Base-by-base conservation (phyloP, 176 grass and related monocot species). In the bread wheat (Triticum aestivum) region DNA sequence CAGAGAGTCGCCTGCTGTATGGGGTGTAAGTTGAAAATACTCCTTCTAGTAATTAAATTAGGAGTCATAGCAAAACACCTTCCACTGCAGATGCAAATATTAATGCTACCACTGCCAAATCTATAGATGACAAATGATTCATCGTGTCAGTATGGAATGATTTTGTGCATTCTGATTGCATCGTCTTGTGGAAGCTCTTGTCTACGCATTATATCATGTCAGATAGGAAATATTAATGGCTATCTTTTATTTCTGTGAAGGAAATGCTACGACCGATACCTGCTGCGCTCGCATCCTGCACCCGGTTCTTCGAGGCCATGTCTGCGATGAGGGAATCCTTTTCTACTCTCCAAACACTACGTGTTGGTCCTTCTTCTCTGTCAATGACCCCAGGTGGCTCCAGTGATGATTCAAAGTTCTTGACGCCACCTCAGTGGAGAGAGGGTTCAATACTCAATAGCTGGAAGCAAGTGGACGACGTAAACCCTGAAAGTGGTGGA, bases 261-360 rank as follows among this genome's bases (percentile, higher is more conserved):
- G 97, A 99, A 96, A 96, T 99, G 94, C 73, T 99, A 62, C 88
- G 97, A 21, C 97, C 97, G 1, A 96, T 99, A 51, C 97, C 97
- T 42, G 92, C 97, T 17, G 97, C 97, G 18, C 89, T 99, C 14
- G 94, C 97, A 82, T 99, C 94, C 6, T 99, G 97, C 92, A 99
- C 97, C 13, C 97, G 94, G 27, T 99, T 99, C 88, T 99, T 94
- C 26, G 94, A 99, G 89, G 97, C 97, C 18, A 99, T 99, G 97
- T 99, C 94, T 37, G 97, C 97, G 0, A 99, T 96, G 97, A 90
- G 97, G 89, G 97, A 99, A 75, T 99, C 97, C 42, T 99, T 99
- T 41, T 90, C 86, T 17, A 96, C 92, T 9, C 97, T 99, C 21
- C 97, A 99, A 82, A 88, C 92, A 27, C 69, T 94, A 3, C 95